Percentiles rank a stretch among this genome's conserved stretches.
phyloP scores from a whole-genome alignment of 306 rosid species.

The Cucurbita argyrosperma region DNA sequence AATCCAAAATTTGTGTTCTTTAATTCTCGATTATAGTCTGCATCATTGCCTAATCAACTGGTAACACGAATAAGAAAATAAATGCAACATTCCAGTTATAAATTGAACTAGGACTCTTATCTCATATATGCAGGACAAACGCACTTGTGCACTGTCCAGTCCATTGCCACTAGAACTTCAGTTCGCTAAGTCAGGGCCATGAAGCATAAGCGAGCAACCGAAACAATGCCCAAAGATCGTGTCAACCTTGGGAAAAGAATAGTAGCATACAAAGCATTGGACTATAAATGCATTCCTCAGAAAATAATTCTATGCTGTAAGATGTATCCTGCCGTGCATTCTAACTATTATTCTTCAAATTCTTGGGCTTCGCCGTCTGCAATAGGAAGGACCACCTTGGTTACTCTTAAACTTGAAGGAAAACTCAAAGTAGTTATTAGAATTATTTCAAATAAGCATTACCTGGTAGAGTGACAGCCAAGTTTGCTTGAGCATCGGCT shows the following conservation, averaged over 20 bases:
- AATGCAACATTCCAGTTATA: not conserved
- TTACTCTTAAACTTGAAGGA: not conserved
- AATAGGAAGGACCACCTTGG: constrained; percentile 11
- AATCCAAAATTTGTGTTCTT: no score
- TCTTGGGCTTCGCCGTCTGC: constrained; percentile 67
- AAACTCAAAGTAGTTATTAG: not conserved
- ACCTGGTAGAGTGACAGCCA: constrained; percentile 66
- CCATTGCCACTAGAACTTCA: not conserved
- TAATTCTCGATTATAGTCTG: no score
- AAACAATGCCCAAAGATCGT: not conserved
- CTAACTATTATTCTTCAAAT: constrained; percentile 11
- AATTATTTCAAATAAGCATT: constrained; percentile 12
- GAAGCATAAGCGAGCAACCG: not conserved
- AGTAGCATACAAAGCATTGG: not conserved
- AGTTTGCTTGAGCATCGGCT: constrained; percentile 88
- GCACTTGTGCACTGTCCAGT: not conserved
- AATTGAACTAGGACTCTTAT: not conserved
- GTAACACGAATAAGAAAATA: not conserved
- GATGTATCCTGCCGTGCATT: not conserved
- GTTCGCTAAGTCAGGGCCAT: not conserved
- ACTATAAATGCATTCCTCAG: not conserved
- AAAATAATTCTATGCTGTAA: not conserved
- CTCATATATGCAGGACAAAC: not conserved
- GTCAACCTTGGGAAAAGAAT: not conserved
- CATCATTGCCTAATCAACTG: no score